Conservation (phyloP, 495 filamentous ascomycete species). For the Penicillium bovifimosum region DNA sequence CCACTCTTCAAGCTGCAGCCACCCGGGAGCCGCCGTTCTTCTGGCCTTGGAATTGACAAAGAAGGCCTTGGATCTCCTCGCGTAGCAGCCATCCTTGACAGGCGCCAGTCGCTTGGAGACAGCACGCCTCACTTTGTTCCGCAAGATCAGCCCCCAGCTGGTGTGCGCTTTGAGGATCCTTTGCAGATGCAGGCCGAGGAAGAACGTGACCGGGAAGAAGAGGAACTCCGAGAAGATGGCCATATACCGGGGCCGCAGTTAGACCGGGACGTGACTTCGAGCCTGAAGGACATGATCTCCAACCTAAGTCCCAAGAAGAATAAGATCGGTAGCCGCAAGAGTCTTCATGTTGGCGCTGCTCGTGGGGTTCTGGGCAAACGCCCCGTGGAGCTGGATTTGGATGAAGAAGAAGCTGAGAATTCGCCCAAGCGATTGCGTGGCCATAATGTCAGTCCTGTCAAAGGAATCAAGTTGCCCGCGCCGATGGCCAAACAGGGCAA, state of each 20-base stretch:
- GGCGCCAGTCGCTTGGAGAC: constrained; percentile 66
- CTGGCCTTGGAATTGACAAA: constrained; percentile 69
- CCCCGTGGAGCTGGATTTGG: constrained; percentile 63
- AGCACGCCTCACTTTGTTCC: constrained; percentile 57
- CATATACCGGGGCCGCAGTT: constrained; percentile 47
- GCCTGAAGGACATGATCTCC: constrained; percentile 69
- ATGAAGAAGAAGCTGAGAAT: constrained; percentile 56
- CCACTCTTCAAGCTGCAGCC: constrained; percentile 64
- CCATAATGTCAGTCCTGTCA: constrained; percentile 70
- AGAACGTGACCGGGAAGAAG: constrained; percentile 60
- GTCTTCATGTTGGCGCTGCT: constrained; percentile 68
- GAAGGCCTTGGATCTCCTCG: constrained; percentile 73
- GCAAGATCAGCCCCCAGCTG: constrained; percentile 35
- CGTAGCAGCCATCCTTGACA: constrained; percentile 67
- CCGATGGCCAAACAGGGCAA: constrained; percentile 62
- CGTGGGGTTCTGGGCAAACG: constrained; percentile 70
- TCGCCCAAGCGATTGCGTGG: constrained; percentile 66
- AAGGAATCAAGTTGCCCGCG: constrained; percentile 61
- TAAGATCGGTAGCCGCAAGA: constrained; percentile 62
- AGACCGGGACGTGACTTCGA: constrained; percentile 56
- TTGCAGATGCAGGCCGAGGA: constrained; percentile 61
- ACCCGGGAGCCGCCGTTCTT: constrained; percentile 54
- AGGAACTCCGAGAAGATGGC: constrained; percentile 56
- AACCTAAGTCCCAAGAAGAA: constrained; percentile 73
- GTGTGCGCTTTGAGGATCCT: constrained; percentile 63